Evolutionary conservation across 768 basidiomycete species (phyloP).

Genomic region (Galerina sulciceps): DNA sequence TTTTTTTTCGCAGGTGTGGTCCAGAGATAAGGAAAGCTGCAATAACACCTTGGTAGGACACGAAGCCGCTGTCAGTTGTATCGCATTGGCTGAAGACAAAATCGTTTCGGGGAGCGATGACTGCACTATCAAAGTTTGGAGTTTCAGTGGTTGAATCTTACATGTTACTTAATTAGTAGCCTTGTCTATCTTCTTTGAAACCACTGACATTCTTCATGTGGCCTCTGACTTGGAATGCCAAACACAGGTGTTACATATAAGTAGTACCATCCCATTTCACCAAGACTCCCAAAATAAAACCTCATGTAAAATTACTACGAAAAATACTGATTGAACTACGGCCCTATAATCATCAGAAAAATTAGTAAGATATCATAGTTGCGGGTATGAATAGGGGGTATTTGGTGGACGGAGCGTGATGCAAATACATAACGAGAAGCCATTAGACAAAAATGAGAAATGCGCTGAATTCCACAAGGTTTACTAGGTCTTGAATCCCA

Average conservation of each 20-base stretch:
- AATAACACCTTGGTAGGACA: slow-evolving; percentile 92
- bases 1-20: slow-evolving; percentile 79
- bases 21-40: slow-evolving; percentile 85
- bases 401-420: no score
- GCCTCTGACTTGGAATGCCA: no score
- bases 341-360: neutral
- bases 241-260: neutral
- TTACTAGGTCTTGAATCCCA: slow-evolving; percentile 18
- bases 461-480: neutral
- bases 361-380: neutral
- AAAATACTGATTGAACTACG: neutral
- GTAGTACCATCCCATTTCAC: neutral
- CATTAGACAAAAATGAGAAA: neutral
- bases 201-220: no score
- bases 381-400: neutral
- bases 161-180: neutral
- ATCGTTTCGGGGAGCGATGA: slow-evolving; percentile 97
- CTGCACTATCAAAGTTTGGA: slow-evolving; percentile 86
- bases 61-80: slow-evolving; percentile 89
- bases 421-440: no score
- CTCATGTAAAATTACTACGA: neutral
- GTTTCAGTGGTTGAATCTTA: slow-evolving; percentile 48
- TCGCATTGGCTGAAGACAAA: slow-evolving; percentile 92
- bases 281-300: neutral
- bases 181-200: no score